Evolutionary conservation across 2,329 filamentous ascomycete species (phyloP).

Genomic region (Neurospora sp.): DNA sequence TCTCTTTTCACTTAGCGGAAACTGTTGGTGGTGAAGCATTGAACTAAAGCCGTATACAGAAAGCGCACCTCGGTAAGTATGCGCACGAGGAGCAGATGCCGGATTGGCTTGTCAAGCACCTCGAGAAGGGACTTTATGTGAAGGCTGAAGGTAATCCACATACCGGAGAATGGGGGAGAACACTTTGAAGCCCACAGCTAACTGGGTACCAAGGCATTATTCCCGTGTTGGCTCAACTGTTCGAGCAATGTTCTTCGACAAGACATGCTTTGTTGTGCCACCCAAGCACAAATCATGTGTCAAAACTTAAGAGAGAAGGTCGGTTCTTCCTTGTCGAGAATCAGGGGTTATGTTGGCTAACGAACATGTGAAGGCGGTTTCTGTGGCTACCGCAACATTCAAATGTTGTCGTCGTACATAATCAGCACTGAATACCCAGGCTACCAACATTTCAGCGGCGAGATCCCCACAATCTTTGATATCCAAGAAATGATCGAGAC

Average conservation of each 20-base stretch:
- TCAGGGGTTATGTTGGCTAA: background rate
- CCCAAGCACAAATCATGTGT: conserved; percentile 64
- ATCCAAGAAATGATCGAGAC: conserved; percentile 80
- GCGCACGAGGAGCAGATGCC: conserved; percentile 70
- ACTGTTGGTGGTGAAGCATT: background rate
- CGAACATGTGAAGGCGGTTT: conserved; percentile 55
- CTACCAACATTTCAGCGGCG: conserved; percentile 45
- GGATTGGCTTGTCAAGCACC: conserved; percentile 50
- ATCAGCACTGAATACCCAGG: conserved; percentile 47
- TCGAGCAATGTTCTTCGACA: conserved; percentile 54
- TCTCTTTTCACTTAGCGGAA: background rate
- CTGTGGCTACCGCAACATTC: conserved; percentile 91
- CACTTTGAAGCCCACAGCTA: conserved; percentile 20
- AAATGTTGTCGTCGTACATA: conserved; percentile 79
- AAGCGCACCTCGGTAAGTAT: conserved; percentile 59
- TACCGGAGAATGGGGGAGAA: background rate
- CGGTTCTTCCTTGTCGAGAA: background rate
- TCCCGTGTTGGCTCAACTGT: conserved; percentile 50
- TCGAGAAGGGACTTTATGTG: conserved; percentile 49
- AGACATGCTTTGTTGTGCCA: conserved; percentile 72
- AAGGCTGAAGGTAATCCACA: conserved; percentile 37
- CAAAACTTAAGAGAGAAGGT: conserved; percentile 65
- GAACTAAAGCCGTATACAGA: conserved; percentile 15
- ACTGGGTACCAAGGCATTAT: conserved; percentile 45
- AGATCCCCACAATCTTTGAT: conserved; percentile 65